These are phyloP conservation scores for Thermochaetoides dissita DNA, from an alignment of 2,329 filamentous ascomycete genomes.

Conservation along the genomic window DNA sequence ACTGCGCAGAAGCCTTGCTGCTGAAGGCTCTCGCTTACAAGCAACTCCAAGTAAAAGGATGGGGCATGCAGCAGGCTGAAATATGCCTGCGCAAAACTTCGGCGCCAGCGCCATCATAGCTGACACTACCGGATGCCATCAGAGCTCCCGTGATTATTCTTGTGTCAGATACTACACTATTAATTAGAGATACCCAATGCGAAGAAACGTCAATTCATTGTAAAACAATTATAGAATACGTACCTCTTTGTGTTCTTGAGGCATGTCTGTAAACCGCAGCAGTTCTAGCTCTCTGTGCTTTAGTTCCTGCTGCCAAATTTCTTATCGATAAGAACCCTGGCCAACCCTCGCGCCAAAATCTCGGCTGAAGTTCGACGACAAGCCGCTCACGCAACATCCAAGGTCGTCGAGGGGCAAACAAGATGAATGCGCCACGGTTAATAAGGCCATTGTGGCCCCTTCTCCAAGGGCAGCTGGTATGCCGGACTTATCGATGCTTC, in stretches of 20 bases:
- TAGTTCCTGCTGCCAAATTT: not conserved
- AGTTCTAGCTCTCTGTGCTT: not conserved
- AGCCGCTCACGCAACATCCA: conserved; percentile 7
- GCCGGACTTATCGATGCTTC: not conserved
- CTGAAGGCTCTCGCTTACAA: not conserved
- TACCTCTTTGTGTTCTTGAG: not conserved
- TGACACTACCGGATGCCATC: not conserved
- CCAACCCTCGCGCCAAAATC: conserved; percentile 13
- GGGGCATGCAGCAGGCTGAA: not conserved
- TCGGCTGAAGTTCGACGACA: conserved; percentile 6
- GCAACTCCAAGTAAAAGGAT: too few relatives aligned
- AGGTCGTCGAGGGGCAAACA: conserved; percentile 11
- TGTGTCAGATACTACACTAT: not conserved
- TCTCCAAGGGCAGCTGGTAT: conserved; percentile 19
- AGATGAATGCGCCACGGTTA: conserved; percentile 23
- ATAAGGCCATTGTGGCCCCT: conserved; percentile 22
- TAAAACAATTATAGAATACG: not conserved
- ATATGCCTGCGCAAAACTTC: not conserved
- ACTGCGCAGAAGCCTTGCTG: not conserved
- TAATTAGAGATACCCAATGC: not conserved
- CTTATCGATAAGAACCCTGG: conserved; percentile 19
- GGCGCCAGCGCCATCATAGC: not conserved
- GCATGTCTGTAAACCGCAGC: too few relatives aligned
- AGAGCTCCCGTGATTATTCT: not conserved
- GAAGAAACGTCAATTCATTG: conserved; percentile 4